These are phyloP conservation scores for Phaeomoniella chlamydospora DNA, from an alignment of 2,329 filamentous ascomycete species.

Conservation along the genomic window DNA sequence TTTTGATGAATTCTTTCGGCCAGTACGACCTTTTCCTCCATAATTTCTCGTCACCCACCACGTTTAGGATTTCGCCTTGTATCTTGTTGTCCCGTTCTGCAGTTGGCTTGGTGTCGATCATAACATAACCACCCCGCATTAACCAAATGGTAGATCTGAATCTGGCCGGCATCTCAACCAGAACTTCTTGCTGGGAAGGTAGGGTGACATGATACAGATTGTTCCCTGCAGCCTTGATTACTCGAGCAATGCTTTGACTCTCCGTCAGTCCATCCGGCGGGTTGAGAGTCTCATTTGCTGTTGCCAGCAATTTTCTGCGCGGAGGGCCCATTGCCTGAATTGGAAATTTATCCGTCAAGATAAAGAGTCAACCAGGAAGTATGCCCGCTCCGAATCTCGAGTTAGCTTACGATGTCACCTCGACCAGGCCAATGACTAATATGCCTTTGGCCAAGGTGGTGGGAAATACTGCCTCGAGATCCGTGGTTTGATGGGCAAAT, in stretches of 20 bases:
- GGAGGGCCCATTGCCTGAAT: conserved; percentile 47
- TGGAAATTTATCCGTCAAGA: not conserved
- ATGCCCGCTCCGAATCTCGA: no score
- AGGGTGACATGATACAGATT: conserved; percentile 72
- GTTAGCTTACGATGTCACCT: no score
- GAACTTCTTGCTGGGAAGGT: conserved; percentile 48
- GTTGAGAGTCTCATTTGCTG: conserved; percentile 55
- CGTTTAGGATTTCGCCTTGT: conserved; percentile 78
- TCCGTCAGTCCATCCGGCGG: conserved; percentile 38
- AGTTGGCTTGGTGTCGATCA: conserved; percentile 57
- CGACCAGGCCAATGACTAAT: no score
- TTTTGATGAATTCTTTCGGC: conserved; percentile 68
- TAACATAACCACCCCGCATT: conserved; percentile 72
- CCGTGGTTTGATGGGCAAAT: no score
- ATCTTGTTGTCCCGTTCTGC: conserved; percentile 62
- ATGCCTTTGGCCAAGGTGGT: no score
- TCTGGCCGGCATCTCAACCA: conserved; percentile 68
- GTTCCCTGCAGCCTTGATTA: conserved; percentile 74
- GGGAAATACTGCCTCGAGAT: no score
- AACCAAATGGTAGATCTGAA: conserved; percentile 94
- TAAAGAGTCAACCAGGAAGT: not conserved
- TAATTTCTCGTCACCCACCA: conserved; percentile 77
- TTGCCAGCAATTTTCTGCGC: conserved; percentile 64
- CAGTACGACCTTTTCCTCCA: conserved; percentile 88
- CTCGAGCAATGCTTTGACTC: conserved; percentile 55